phyloP scores from a whole-genome alignment of 257 asterid genomes.

The Fraxinus quadrangulata region DNA sequence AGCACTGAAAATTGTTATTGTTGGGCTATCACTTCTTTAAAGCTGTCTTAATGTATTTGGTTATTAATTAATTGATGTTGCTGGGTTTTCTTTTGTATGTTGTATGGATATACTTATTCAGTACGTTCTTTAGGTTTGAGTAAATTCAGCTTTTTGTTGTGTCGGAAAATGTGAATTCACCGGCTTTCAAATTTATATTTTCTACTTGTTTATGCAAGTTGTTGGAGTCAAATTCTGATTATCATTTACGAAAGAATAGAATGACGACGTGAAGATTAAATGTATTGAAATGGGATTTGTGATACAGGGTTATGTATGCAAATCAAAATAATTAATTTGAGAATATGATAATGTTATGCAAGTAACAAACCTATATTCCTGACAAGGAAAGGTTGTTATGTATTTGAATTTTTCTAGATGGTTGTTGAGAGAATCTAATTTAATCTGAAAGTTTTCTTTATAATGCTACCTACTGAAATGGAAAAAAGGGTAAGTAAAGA shows the following conservation, averaged over 20 bases:
- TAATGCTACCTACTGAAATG: conserved; percentile 43
- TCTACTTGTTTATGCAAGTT: conserved; percentile 14
- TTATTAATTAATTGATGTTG: neutral
- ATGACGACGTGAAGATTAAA: no score
- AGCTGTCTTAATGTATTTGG: conserved; percentile 11
- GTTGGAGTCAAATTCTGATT: neutral
- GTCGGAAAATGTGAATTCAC: conserved; percentile 2
- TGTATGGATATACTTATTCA: neutral
- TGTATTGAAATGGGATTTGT: no score
- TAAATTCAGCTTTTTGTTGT: neutral
- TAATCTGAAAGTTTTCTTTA: conserved; percentile 44
- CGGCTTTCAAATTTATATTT: neutral
- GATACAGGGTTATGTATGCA: conserved; percentile 12
- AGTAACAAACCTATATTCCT: conserved; percentile 33
- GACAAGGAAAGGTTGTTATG: conserved; percentile 38
- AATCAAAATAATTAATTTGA: conserved; percentile 17
- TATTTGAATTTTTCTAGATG: conserved; percentile 40
- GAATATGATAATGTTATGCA: conserved; percentile 23
- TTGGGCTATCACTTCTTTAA: conserved; percentile 42
- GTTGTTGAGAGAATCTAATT: conserved; percentile 59
- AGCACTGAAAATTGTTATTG: conserved; percentile 31
- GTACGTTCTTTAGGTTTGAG: conserved; percentile 1
- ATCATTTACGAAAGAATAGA: no score
- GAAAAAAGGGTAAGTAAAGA: conserved; percentile 13
- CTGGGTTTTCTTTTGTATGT: neutral